These are phyloP conservation scores for Ogataea populi-albae DNA, from an alignment of 805 yeast genomes.

Conservation along the genomic window DNA sequence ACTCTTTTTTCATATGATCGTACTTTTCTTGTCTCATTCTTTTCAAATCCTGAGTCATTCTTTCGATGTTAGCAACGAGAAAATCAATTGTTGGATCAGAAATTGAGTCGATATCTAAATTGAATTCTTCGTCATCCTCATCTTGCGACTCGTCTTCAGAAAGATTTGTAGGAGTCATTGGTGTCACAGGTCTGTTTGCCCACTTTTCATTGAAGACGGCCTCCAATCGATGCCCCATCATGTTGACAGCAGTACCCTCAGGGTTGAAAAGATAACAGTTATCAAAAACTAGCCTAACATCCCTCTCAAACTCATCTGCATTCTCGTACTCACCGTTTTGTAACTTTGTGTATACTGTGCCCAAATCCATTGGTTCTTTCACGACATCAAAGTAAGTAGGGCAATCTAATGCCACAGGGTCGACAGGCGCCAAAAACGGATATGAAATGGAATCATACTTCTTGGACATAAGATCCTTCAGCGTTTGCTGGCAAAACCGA, in stretches of 20 bases:
- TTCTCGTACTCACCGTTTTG: slow-evolving; percentile 85
- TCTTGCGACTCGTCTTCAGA: slow-evolving; percentile 42
- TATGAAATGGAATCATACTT: slow-evolving; percentile 81
- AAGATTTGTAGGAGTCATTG: slow-evolving; percentile 51
- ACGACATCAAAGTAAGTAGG: slow-evolving; percentile 87
- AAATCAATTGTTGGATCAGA: slow-evolving; percentile 89
- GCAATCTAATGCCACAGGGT: slow-evolving; percentile 88
- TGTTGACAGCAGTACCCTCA: slow-evolving; percentile 92
- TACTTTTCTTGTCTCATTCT: slow-evolving; percentile 77
- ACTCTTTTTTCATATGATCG: slow-evolving; percentile 62
- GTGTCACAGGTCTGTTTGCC: slow-evolving; percentile 78
- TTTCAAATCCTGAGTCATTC: slow-evolving; percentile 83
- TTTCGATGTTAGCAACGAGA: slow-evolving; percentile 78
- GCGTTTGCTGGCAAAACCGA: slow-evolving; percentile 75
- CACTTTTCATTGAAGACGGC: slow-evolving; percentile 82
- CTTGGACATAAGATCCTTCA: slow-evolving; percentile 79
- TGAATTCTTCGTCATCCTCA: slow-evolving; percentile 48
- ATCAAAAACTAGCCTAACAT: slow-evolving; percentile 75
- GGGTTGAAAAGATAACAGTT: slow-evolving; percentile 95
- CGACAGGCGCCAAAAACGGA: slow-evolving; percentile 93
- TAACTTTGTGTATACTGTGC: slow-evolving; percentile 76
- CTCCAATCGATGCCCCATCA: slow-evolving; percentile 92
- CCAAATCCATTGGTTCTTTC: slow-evolving; percentile 92
- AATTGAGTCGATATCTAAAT: slow-evolving; percentile 58
- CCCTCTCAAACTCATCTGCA: slow-evolving; percentile 83